A percentile compares a stretch with the other conserved stretches of the same genome.
phyloP scores from a whole-genome alignment of 2,329 filamentous ascomycete species.

The Rugonectria rugulosa region DNA sequence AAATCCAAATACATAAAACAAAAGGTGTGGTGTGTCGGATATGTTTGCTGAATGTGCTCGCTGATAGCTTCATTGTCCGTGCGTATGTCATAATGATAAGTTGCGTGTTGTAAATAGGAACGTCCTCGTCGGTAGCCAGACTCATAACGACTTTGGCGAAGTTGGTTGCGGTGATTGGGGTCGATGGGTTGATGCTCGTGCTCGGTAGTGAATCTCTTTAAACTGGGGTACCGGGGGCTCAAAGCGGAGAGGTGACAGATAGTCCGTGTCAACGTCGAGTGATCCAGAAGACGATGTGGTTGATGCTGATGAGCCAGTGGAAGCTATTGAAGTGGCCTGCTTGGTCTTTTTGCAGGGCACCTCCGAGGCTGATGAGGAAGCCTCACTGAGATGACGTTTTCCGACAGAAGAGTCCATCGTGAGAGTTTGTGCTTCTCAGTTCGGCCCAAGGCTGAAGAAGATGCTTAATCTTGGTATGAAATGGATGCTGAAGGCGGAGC shows the following conservation, averaged over 20 bases:
- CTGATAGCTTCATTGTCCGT: background rate
- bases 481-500: too few species aligned
- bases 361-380: slow-evolving; percentile 27
- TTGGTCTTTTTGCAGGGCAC: slow-evolving; percentile 38
- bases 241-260: slow-evolving; percentile 23
- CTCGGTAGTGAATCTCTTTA: slow-evolving; percentile 33
- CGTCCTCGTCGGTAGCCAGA: background rate
- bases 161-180: slow-evolving; percentile 36
- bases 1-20: background rate
- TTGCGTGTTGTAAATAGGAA: background rate
- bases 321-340: slow-evolving; percentile 35
- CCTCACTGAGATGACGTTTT: slow-evolving; percentile 34
- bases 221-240: slow-evolving; percentile 32
- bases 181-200: slow-evolving; percentile 28
- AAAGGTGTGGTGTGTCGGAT: background rate
- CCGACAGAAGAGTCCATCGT: slow-evolving; percentile 31
- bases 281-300: slow-evolving; percentile 24
- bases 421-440: background rate
- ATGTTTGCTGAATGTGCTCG: background rate
- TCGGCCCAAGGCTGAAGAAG: too few species aligned
- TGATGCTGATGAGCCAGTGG: slow-evolving; percentile 32
- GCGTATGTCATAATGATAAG: background rate
- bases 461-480: too few species aligned
- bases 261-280: slow-evolving; percentile 27
- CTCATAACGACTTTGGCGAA: slow-evolving; percentile 36